Evolutionary conservation across 345 rosid species (phyloP).

Genomic region (Rhodomyrtus tomentosa): DNA sequence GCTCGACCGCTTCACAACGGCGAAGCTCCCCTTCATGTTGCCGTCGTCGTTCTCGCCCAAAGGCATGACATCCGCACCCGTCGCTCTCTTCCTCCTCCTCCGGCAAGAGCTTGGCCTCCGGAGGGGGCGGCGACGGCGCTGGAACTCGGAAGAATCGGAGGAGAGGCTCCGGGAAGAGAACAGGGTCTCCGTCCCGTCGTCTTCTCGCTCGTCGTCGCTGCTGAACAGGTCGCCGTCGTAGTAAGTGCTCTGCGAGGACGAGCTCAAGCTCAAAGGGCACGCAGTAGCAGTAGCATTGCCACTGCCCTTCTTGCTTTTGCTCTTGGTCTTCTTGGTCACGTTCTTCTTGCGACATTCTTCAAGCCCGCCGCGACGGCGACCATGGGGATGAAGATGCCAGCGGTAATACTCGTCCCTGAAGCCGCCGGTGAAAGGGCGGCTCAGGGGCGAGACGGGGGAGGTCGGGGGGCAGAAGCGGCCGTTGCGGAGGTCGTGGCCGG

Average conservation of each 20-base stretch:
- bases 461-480: not conserved
- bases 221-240: conserved; percentile 45
- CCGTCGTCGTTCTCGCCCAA: conserved; percentile 8
- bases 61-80: not conserved
- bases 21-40: conserved; percentile 47
- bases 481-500: not conserved
- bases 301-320: not conserved
- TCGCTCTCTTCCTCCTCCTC: conserved; percentile 2
- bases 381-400: not conserved
- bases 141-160: conserved; percentile 44
- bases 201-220: conserved; percentile 50
- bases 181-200: conserved; percentile 39
- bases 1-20: conserved; percentile 31
- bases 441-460: not conserved
- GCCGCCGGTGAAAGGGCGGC: conserved; percentile 1
- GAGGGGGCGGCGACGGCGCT: not conserved
- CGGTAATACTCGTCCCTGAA: not conserved
- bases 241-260: conserved; percentile 39
- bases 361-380: not conserved
- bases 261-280: conserved; percentile 21
- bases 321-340: conserved; percentile 15
- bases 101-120: conserved; percentile 2
- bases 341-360: conserved; percentile 11
- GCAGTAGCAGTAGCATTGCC: not conserved
- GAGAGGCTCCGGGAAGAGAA: conserved; percentile 71